Evolutionary conservation across 805 yeast genomes (phyloP).

Genomic region (Wickerhamomyces pijperi): DNA sequence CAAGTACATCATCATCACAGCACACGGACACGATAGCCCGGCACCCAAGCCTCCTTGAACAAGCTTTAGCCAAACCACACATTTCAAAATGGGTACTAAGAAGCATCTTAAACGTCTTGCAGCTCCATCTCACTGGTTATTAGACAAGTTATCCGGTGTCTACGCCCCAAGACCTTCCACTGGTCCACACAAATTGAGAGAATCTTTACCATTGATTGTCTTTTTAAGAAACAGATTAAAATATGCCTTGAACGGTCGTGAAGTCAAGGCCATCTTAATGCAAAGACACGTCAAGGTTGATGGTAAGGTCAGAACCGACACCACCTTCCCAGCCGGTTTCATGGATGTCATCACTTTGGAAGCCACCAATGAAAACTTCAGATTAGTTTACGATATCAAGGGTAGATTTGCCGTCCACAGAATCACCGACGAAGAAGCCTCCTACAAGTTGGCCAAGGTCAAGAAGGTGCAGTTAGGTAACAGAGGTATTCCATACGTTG

Average conservation of each 20-base stretch:
- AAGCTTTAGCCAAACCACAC: background rate
- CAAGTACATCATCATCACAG: background rate
- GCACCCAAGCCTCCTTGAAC: too few species aligned
- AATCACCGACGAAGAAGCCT: slow-evolving; percentile 96
- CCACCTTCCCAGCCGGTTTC: slow-evolving; percentile 99
- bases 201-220: slow-evolving; percentile 92
- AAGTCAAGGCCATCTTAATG: slow-evolving; percentile 96
- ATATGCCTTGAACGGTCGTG: slow-evolving; percentile 98
- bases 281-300: slow-evolving; percentile 98
- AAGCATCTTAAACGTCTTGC: slow-evolving; percentile 99
- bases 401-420: slow-evolving; percentile 99
- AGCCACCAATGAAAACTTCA: slow-evolving; percentile 98
- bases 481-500: slow-evolving; percentile 96
- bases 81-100: slow-evolving; percentile 38
- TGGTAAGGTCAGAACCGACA: slow-evolving; percentile 98
- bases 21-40: background rate
- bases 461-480: slow-evolving; percentile 97
- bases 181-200: slow-evolving; percentile 99
- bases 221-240: slow-evolving; percentile 97
- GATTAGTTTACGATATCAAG: slow-evolving; percentile 96
- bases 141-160: slow-evolving; percentile 98
- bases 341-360: slow-evolving; percentile 97
- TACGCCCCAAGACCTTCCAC: slow-evolving; percentile 99
- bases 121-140: slow-evolving; percentile 99
- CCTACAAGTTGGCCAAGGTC: slow-evolving; percentile 96